Evolutionary conservation across 768 basidiomycete genomes (phyloP), one percentile per base, ranked within the genome.

Genomic region (Lanmaoa pseudosensibilis): DNA sequence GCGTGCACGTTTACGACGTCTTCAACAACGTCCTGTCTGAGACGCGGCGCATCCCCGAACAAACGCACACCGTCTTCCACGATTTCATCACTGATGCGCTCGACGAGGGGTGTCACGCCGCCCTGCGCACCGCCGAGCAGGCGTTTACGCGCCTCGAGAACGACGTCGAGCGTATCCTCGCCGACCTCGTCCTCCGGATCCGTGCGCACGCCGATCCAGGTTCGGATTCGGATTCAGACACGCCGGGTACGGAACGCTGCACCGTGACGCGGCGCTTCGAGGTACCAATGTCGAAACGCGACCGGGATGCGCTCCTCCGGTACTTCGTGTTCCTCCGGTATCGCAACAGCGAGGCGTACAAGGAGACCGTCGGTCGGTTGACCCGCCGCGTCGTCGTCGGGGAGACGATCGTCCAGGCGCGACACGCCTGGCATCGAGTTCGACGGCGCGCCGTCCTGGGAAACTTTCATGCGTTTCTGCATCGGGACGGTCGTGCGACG

Each of bases 271-370:
- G 52, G 33, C 65, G 62, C 21, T 68, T 64, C 46, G 65, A 70
- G 45, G 9, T 67, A 1, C 9, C 60, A 2, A 57, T 63, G 57
- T 60, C 69, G 11, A 60, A 60, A 36, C 67, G 65, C 25, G 58
- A 59, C 30, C 66, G 77, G 15, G 75, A 78, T 38, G 65, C 65
- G n/a, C 58, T 85, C 2, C 74, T 79, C 11, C 78, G 77, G 56
- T 85, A 79, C 63, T 75, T 84, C 43, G 70, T 78, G 12, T 84
- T 85, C 58, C 69, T 85, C 0, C 77, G 83, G n/a, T 85, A 82
- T 57, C 73, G 84, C 15, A 85, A 85, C 56, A 78, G 81, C 60
- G 67, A 70, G 10, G 75, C 74, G 13, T 85, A 83, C 59, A 61
- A 65, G 23, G 65, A 77, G 44, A 75, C 75, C 12, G 67, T 82